Evolutionary conservation across 1,139 yeast species (phyloP).

Genomic region (Nakaseomyces uthaithaninus): DNA sequence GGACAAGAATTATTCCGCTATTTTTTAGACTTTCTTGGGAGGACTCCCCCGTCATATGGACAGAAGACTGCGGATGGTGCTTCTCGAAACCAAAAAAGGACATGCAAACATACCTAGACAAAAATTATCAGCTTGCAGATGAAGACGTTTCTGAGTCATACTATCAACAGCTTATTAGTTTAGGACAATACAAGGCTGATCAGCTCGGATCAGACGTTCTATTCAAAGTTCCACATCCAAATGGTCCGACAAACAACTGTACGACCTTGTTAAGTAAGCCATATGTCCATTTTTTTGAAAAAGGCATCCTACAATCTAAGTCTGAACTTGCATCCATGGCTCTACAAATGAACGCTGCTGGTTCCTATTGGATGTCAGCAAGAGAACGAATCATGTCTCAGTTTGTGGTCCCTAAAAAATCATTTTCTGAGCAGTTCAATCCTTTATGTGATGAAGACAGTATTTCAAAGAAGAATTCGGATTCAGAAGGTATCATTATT

Average conservation of each 20-base stretch:
- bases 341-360: slow-evolving; percentile 61
- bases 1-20: slow-evolving; percentile 70
- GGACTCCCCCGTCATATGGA: slow-evolving; percentile 73
- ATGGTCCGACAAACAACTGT: slow-evolving; percentile 69
- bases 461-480: slow-evolving; percentile 20
- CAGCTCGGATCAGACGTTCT: slow-evolving; percentile 20
- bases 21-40: slow-evolving; percentile 80
- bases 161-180: slow-evolving; percentile 9
- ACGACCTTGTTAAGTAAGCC: slow-evolving; percentile 75
- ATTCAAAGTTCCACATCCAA: slow-evolving; percentile 85
- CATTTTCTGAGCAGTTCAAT: slow-evolving; percentile 24
- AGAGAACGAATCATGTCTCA: slow-evolving; percentile 78
- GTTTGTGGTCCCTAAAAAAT: slow-evolving; percentile 58
- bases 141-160: slow-evolving; percentile 16
- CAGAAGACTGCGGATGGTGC: slow-evolving; percentile 79
- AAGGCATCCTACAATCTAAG: slow-evolving; percentile 63
- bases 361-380: slow-evolving; percentile 91
- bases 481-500: slow-evolving; percentile 60
- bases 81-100: slow-evolving; percentile 47
- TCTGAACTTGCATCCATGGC: slow-evolving; percentile 72
- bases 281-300: slow-evolving; percentile 64
- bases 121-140: slow-evolving; percentile 42
- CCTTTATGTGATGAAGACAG: slow-evolving; percentile 8
- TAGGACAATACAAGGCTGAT: slow-evolving; percentile 11
- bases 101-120: slow-evolving; percentile 37